Percentiles rank a stretch among this genome's conserved stretches.
Conservation (phyloP, 2,329 filamentous ascomycete genomes). For the Colletotrichum echinochloae region DNA sequence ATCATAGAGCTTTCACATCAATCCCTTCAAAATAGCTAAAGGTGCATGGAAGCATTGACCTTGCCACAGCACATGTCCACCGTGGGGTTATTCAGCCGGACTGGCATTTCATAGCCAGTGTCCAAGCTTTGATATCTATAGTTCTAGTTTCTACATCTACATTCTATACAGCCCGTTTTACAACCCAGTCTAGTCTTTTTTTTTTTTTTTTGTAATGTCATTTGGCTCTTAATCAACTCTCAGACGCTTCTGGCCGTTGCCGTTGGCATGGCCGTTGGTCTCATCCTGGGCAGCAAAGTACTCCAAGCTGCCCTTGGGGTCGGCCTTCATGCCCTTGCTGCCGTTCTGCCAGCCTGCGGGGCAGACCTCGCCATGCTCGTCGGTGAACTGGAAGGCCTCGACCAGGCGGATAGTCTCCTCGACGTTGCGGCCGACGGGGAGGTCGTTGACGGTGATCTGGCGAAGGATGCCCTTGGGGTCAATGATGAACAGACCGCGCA, state of each 20-base stretch:
- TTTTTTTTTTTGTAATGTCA: too few species aligned
- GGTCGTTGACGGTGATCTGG: constrained; percentile 75
- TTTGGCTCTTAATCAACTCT: constrained; percentile 21
- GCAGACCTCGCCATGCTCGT: constrained; percentile 84
- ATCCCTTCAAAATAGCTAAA: neutral
- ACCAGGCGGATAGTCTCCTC: constrained; percentile 75
- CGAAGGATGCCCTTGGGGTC: constrained; percentile 71
- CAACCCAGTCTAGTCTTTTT: neutral
- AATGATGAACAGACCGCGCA: constrained; percentile 74
- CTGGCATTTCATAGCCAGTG: neutral
- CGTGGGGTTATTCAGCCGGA: neutral
- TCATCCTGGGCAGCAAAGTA: constrained; percentile 57
- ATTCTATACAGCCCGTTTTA: constrained; percentile 3
- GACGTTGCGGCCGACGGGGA: constrained; percentile 73
- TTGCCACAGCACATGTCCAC: neutral
- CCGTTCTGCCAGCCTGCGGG: constrained; percentile 63
- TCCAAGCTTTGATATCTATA: constrained; percentile 8
- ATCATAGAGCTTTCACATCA: neutral
- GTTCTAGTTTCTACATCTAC: constrained; percentile 32
- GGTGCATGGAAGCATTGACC: neutral
- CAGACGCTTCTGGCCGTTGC: constrained; percentile 29
- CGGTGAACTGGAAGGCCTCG: constrained; percentile 84
- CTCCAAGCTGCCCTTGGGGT: constrained; percentile 63
- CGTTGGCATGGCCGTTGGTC: constrained; percentile 42
- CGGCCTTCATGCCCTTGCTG: constrained; percentile 62